Evolutionary conservation across 331 rosid species (phyloP).

Genomic region (Prunus yedoensis): DNA sequence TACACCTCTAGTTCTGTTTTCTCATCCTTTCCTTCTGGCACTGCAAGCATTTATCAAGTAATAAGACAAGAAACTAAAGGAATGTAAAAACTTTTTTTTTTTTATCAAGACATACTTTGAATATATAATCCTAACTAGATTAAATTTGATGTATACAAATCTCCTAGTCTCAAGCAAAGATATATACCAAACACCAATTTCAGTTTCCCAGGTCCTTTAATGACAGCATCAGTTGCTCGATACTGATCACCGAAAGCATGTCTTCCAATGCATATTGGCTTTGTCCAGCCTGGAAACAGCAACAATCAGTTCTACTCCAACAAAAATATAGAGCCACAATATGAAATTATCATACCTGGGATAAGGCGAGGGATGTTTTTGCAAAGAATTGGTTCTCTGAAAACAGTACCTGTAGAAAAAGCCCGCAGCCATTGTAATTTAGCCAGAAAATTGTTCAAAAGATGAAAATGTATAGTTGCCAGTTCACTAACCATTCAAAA

Average conservation of each 20-base stretch:
- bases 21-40: conserved; percentile 77
- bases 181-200: conserved; percentile 79
- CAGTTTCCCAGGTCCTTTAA: conserved; percentile 87
- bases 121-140: not conserved
- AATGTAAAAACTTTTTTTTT: not conserved
- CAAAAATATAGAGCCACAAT: conserved; percentile 1
- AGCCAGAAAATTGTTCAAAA: conserved; percentile 16
- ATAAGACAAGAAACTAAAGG: not conserved
- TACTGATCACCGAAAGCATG: conserved; percentile 99
- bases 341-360: conserved; percentile 64
- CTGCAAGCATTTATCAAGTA: conserved; percentile 36
- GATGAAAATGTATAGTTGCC: not conserved
- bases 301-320: conserved; percentile 9
- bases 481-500: conserved; percentile 70
- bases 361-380: conserved; percentile 90
- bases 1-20: conserved; percentile 76
- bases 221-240: conserved; percentile 86
- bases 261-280: conserved; percentile 93
- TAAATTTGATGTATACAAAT: not conserved
- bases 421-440: conserved; percentile 1
- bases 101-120: not conserved
- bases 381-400: conserved; percentile 98
- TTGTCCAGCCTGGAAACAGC: conserved; percentile 78
- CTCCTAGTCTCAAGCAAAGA: not conserved
- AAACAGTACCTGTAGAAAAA: conserved; percentile 79